These are phyloP conservation scores for Volvox africanus DNA, from an alignment of 139 green algal species.

Conservation along the genomic window DNA sequence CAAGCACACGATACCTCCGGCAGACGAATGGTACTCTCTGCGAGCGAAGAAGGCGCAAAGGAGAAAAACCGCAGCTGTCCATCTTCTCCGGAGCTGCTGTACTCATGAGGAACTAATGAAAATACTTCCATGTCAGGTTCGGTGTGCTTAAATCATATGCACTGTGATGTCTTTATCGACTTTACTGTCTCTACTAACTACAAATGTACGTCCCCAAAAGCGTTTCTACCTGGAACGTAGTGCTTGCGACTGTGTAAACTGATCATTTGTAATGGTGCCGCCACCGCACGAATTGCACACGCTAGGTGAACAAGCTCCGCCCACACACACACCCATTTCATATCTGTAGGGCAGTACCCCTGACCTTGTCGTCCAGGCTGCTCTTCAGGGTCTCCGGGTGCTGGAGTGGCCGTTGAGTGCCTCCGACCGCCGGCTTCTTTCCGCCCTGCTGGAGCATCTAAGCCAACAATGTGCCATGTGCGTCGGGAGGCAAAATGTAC, in stretches of 20 bases:
- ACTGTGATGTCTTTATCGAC: too few relatives aligned
- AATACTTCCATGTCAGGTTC: not conserved
- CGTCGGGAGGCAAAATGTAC: not conserved
- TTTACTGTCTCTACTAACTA: too few relatives aligned
- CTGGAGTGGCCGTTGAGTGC: not conserved
- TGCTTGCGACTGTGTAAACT: too few relatives aligned
- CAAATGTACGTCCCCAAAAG: too few relatives aligned
- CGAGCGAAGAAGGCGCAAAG: not conserved
- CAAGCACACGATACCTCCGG: too few relatives aligned
- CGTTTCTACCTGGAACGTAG: too few relatives aligned
- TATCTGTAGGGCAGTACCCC: not conserved
- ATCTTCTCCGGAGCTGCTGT: not conserved
- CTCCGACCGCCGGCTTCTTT: not conserved
- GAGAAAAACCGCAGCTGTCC: not conserved
- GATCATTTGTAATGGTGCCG: too few relatives aligned
- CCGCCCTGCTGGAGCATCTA: not conserved
- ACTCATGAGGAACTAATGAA: slow-evolving; percentile 7
- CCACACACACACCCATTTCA: not conserved
- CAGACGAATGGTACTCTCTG: not conserved
- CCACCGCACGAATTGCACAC: too few relatives aligned
- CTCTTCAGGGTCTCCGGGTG: not conserved
- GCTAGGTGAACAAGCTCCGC: too few relatives aligned
- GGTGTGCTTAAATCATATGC: too few relatives aligned
- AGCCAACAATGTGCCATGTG: slow-evolving; percentile 1
- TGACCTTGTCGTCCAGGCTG: not conserved